Base-by-base conservation (phyloP, 139 green algal genomes). In the Chlorella sp. region DNA sequence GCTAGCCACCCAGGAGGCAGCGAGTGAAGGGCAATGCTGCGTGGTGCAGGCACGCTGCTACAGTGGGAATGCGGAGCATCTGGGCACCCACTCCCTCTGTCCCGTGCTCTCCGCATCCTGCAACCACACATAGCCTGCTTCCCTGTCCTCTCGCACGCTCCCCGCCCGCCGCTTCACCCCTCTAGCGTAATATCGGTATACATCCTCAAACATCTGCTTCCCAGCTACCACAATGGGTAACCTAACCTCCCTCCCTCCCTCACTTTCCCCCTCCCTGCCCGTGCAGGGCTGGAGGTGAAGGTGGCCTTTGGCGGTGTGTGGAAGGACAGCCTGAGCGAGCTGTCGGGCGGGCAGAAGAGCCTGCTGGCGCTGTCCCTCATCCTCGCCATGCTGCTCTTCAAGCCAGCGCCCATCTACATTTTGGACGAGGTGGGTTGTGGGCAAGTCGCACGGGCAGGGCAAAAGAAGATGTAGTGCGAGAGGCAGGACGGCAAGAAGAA, bases 361-460 rank as follows among this genome's bases (percentile, higher is more conserved):
- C 93, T 99, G 90, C 94, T 99, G 89, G 97, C 98, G 15, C 96
- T 99, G 7, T 98, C 95, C 9, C 95, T 99, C 85, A 98, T 99
- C 91, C 95, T 99, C 82, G 96, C 97, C 93, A 94, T 99, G 93
- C 96, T 98, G 85, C 94, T 98, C 36, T 99, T 99, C 97, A 99
- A 99, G 91, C 98, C 98, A 0, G 98, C 98, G 1, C 98, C 98
- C 61, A 95, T 99, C 90, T 99, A 99, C 95, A 99, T 99, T 89
- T 93, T 99, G 68, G 98, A 99, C 85, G 98, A 99, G 95, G 98
- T 97, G 68, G 32, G 75, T 19, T 30, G 71, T 0, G 71, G 71
- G 71, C 12, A 40, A 22, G 71, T 85, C 48, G 48, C 48, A 57
- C n/a, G n/a, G n/a, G n/a, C n/a, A n/a, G n/a, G 86, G 66, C 60